Base-by-base conservation (phyloP, 2,329 filamentous ascomycete genomes). In the Ophiostoma ulmi region DNA sequence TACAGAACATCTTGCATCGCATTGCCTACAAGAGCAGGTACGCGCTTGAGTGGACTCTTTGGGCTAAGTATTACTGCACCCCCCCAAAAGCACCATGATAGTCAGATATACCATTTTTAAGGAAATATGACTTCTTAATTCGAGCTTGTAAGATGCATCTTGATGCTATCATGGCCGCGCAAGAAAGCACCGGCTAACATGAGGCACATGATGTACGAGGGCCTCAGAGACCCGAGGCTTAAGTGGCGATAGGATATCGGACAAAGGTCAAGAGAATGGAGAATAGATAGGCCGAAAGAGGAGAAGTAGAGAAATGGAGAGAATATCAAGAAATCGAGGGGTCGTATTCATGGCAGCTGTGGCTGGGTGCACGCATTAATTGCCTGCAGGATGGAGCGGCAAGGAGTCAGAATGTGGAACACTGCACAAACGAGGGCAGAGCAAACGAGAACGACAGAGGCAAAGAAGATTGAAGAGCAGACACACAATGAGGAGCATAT, bases 371-470 rank as follows among this genome's bases (percentile, higher is more conserved):
- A 26, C n/a, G 22, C 11, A 58, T 58, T 11, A 10, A 26, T 10
- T 58, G 22, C 52, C 5, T 58, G 52, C 52, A 58, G n/a, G 22
- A 22, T 22, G 6, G 48, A 55, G 48, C 48, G 10, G n/a, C 48
- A 55, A n/a, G 20, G 20, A 55, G 10, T 44, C 52, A 8, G 52
- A 22, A 11, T 58, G 52, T 58, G 52, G n/a, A 26, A 58, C 52
- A 58, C n/a, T 26, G 52, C 22, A 58, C 52, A 58, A 58, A 26
- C n/a, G 52, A 58, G 52, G 52, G 52, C 52, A 26, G 44, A 48
- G 44, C 17, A 39, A 20, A 48, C 44, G 44, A 48, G 44, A 48
- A 48, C 17, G 20, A 48, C 44, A 48, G 7, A 48, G n/a, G 44
- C 3, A 58, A 48, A 48, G 22, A 22, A 3, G 52, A 5, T 5